A percentile compares a stretch with the other conserved stretches of the same genome.
phyloP scores from a whole-genome alignment of 768 basidiomycete species.

The Agrocybe chaxingu region DNA sequence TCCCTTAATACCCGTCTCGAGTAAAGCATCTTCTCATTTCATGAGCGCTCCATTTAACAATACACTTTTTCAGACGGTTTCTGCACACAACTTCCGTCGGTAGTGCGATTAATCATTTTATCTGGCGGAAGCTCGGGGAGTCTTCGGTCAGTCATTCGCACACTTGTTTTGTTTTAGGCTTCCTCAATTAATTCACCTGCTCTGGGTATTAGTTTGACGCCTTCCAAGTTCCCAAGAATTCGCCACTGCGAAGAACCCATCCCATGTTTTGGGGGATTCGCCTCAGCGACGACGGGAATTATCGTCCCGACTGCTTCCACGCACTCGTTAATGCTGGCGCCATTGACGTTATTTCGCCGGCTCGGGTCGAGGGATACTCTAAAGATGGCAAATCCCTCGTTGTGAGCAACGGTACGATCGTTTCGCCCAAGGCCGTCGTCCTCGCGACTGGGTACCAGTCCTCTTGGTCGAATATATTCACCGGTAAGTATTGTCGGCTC shows the following conservation, averaged over 20 bases:
- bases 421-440: constrained; percentile 43
- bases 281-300: constrained; percentile 48
- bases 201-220: constrained; percentile 9
- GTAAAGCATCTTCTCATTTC: constrained; percentile 26
- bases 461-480: constrained; percentile 43
- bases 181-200: not conserved
- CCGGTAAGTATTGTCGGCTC: constrained; percentile 3
- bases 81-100: constrained; percentile 57
- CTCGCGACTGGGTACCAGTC: constrained; percentile 56
- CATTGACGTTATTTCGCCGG: constrained; percentile 46
- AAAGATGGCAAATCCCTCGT: constrained; percentile 33
- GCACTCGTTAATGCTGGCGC: constrained; percentile 40
- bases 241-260: constrained; percentile 45
- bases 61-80: constrained; percentile 33
- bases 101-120: constrained; percentile 38
- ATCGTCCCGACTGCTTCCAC: constrained; percentile 43
- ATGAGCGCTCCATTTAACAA: not conserved
- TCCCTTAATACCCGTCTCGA: constrained; percentile 47
- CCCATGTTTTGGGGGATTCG: constrained; percentile 34
- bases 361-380: constrained; percentile 31
- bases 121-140: constrained; percentile 41
- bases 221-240: constrained; percentile 34
- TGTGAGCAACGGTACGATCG: constrained; percentile 35
- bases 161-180: not conserved
- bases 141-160: constrained; percentile 30